These are phyloP conservation scores for Sphagnum magellanicum DNA, from an alignment of 228 moss, liverwort and hornwort genomes.

Conservation along the genomic window DNA sequence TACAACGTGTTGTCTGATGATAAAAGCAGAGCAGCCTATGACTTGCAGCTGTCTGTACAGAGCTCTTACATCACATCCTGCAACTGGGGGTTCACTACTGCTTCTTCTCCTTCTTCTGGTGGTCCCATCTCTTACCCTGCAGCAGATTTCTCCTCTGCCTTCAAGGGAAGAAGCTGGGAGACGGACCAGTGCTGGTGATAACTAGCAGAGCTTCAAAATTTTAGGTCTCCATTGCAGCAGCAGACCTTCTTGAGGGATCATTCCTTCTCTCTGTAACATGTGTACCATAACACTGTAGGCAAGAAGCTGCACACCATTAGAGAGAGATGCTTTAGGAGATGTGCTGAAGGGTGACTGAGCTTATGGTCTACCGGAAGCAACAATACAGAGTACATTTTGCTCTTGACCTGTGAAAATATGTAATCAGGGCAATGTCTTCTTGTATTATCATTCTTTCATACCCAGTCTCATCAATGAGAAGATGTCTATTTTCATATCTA, in stretches of 20 bases:
- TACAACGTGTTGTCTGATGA: constrained; percentile 43
- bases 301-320: too few species aligned
- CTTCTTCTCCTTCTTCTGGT: constrained; percentile 3
- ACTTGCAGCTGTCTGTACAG: constrained; percentile 42
- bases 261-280: constrained; percentile 3
- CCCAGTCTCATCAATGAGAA: too few species aligned
- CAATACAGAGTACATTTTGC: too few species aligned
- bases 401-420: too few species aligned
- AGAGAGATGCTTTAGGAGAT: too few species aligned
- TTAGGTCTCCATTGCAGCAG: too few species aligned
- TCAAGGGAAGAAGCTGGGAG: constrained; percentile 63
- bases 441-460: too few species aligned
- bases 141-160: constrained; percentile 18
- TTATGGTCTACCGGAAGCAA: too few species aligned
- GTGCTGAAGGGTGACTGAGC: too few species aligned
- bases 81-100: constrained; percentile 32
- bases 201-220: neutral
- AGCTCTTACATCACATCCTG: constrained; percentile 14
- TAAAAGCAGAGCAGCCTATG: constrained; percentile 42
- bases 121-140: constrained; percentile 7
- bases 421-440: too few species aligned
- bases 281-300: neutral
- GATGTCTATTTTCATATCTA: too few species aligned
- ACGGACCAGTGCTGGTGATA: constrained; percentile 69
- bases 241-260: neutral